Evolutionary conservation across 768 basidiomycete species (phyloP).

Genomic region (Leccinellum luteum): DNA sequence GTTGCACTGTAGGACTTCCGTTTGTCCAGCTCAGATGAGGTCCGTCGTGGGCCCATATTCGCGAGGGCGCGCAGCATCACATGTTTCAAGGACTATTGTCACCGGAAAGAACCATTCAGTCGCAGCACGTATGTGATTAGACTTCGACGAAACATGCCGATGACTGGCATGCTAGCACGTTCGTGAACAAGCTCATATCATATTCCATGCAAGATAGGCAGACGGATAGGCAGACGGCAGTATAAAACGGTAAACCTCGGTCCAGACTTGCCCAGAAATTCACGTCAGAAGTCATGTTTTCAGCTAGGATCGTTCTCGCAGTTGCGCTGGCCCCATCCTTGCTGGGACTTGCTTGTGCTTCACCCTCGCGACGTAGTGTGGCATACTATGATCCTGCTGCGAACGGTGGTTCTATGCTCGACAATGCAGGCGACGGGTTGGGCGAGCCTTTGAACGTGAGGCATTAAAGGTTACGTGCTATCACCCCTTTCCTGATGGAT

Average conservation of each 20-base stretch:
- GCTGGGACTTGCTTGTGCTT: constrained; percentile 1
- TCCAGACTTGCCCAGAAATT: background rate
- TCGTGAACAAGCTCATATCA: background rate
- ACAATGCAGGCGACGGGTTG: constrained; percentile 36
- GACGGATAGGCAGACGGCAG: background rate
- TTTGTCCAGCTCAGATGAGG: background rate
- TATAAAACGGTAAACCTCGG: background rate
- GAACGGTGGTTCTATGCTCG: constrained; percentile 45
- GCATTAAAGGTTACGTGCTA: background rate
- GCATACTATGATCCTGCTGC: constrained; percentile 36
- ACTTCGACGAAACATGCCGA: background rate
- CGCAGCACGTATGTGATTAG: too few species aligned
- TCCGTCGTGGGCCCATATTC: too few species aligned
- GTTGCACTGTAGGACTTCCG: too few species aligned
- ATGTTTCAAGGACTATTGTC: background rate
- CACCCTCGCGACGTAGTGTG: constrained; percentile 6
- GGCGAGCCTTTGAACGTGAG: constrained; percentile 45
- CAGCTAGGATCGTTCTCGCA: background rate
- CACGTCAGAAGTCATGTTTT: background rate
- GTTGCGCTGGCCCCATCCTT: background rate
- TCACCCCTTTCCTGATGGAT: background rate
- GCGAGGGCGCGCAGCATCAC: background rate
- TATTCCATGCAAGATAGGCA: background rate
- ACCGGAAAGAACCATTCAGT: background rate
- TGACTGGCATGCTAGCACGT: background rate